Conservation (phyloP, 1,284 basidiomycete genomes). For the Kwoniella shivajii region DNA sequence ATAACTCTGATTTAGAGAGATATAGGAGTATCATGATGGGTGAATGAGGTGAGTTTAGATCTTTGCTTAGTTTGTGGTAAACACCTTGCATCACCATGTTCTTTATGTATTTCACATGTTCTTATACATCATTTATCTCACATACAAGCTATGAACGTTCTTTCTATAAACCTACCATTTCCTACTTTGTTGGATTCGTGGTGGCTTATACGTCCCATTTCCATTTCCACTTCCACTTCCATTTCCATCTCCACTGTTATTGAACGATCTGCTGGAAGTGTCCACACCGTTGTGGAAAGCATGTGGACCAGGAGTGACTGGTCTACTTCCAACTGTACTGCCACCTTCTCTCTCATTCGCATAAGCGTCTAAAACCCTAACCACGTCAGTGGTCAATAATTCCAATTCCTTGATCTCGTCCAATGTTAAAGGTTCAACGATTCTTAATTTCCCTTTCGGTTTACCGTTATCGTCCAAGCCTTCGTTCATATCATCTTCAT, state of each 20-base stretch:
- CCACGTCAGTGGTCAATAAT: constrained; percentile 70
- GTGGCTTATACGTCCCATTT: not conserved
- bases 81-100: too few species aligned
- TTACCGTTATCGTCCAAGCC: constrained; percentile 53
- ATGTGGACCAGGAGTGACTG: constrained; percentile 8
- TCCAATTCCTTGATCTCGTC: constrained; percentile 75
- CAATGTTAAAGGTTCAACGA: constrained; percentile 58
- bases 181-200: constrained; percentile 8
- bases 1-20: too few species aligned
- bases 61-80: too few species aligned
- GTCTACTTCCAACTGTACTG: constrained; percentile 6
- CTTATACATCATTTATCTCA: not conserved
- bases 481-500: constrained; percentile 64
- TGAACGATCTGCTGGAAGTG: not conserved
- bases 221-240: not conserved
- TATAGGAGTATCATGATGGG: too few species aligned
- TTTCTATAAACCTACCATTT: not conserved
- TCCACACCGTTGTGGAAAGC: too few species aligned
- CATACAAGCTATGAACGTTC: not conserved
- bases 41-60: too few species aligned
- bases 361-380: constrained; percentile 62
- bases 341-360: constrained; percentile 44
- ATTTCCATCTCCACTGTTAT: not conserved
- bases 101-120: too few species aligned
- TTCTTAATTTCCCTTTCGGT: constrained; percentile 8